Conservation (phyloP, 129 eudicot species). For the sunflower (Helianthus annuus) region DNA sequence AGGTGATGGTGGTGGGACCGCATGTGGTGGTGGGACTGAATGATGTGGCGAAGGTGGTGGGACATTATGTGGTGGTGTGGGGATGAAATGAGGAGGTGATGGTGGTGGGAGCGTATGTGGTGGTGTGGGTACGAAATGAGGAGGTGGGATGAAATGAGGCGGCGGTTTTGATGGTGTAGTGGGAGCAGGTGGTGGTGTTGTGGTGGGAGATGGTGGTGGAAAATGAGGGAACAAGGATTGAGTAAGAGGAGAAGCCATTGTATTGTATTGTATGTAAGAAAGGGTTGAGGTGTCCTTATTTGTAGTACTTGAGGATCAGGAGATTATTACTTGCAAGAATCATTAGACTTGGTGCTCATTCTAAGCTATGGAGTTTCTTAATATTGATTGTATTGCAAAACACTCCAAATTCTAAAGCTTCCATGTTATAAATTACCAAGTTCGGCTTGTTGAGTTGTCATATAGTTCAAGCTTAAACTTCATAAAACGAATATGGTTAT, state of each 20-base stretch:
- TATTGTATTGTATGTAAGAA: constrained; percentile 5
- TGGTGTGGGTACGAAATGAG: constrained; percentile 22
- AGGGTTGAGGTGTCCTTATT: constrained; percentile 17
- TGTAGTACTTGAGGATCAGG: constrained; percentile 17
- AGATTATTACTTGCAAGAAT: constrained; percentile 19
- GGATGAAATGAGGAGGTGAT: neutral
- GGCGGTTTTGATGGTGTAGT: constrained; percentile 19
- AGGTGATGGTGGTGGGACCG: neutral
- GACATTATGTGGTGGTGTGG: constrained; percentile 18
- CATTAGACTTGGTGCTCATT: neutral
- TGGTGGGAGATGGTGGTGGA: neutral
- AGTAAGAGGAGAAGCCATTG: constrained; percentile 27
- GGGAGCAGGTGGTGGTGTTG: neutral
- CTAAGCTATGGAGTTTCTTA: neutral
- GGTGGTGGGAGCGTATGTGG: constrained; percentile 30
- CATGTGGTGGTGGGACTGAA: neutral
- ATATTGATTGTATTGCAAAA: neutral
- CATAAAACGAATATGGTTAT: too few relatives aligned
- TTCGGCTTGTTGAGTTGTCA: too few relatives aligned
- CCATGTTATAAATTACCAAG: too few relatives aligned
- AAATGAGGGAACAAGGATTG: constrained; percentile 24
- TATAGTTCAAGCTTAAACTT: too few relatives aligned
- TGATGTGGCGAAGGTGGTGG: constrained; percentile 20
- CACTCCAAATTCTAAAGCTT: too few relatives aligned
- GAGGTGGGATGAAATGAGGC: neutral